Evolutionary conservation across 176 grass and related monocot genomes (phyloP).

Genomic region (Musa schizocarpa): DNA sequence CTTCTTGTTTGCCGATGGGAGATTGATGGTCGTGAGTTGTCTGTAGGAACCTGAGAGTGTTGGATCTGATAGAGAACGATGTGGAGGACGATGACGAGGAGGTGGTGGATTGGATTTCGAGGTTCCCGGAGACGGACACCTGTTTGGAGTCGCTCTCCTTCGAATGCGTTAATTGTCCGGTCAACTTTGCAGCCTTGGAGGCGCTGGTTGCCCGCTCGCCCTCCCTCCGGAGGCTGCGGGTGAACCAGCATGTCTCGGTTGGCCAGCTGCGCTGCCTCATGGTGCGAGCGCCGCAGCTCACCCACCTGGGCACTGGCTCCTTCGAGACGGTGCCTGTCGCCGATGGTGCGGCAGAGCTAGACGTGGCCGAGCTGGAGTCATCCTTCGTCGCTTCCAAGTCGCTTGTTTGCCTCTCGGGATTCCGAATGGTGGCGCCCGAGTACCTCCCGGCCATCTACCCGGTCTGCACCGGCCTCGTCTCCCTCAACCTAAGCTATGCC

Average conservation of each 20-base stretch:
- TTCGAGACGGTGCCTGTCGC: constrained; percentile 37
- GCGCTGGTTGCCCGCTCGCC: constrained; percentile 68
- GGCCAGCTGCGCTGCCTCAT: constrained; percentile 67
- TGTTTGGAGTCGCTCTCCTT: constrained; percentile 53
- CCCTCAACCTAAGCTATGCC: constrained; percentile 72
- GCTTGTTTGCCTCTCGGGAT: constrained; percentile 76
- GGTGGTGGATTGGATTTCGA: constrained; percentile 57
- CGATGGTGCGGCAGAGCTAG: constrained; percentile 36
- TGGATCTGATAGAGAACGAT: constrained; percentile 62
- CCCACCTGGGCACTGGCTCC: constrained; percentile 65
- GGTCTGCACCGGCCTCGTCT: constrained; percentile 40
- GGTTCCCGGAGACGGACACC: constrained; percentile 41
- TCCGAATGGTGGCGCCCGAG: constrained; percentile 55
- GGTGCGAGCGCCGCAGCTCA: constrained; percentile 44
- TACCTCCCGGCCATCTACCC: constrained; percentile 48
- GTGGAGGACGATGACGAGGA: constrained; percentile 42
- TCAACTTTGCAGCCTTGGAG: constrained; percentile 53
- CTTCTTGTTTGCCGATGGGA: not conserved
- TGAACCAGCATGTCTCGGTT: constrained; percentile 64
- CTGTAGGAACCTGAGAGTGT: constrained; percentile 45
- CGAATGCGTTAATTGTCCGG: constrained; percentile 38
- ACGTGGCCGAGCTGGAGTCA: constrained; percentile 25
- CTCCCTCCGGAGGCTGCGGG: constrained; percentile 45
- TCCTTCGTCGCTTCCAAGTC: constrained; percentile 33
- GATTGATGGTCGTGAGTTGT: not conserved